Evolutionary conservation across 768 basidiomycete species (phyloP), one percentile per base, ranked within the genome.

Genomic region (Hygrophoropsis aurantiaca): DNA sequence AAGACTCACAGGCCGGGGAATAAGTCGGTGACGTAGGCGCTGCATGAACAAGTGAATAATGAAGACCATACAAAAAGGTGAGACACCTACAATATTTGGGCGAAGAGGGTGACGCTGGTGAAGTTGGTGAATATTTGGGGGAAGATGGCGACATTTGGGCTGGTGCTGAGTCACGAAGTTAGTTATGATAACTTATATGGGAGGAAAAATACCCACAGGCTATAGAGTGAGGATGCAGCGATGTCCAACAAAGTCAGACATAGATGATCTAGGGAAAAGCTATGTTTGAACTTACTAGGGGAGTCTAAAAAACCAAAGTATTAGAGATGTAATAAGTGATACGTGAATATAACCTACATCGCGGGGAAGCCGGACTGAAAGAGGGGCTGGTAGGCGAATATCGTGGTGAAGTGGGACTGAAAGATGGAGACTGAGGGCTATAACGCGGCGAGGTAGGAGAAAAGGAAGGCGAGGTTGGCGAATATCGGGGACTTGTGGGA

Each of bases 111-210:
- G 90, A 93, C 7, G 85, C 81, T 65, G 94, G 94, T 3, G 92
- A 94, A 0, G 94, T 92, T 3, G 94, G 94, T 10, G 91, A 94
- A 67, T 94, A 97, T 58, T 86, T 90, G 6, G 93, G 93, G 24
- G 91, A 94, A 4, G 93, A 83, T 0, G 92, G 93, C 7, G 93
- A 94, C 74, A 87, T 79, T 46, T 89, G 85, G 19, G 82, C 79
- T 26, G 90, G 88, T 5, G 89, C 87, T 87, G 58, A n/a, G 50
- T 46, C 38, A 51, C 50, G 45, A 41, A 46, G 18, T 57, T 26
- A 52, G 48, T 27, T 8, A 13, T 26, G 21, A 35, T 48, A 44
- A 15, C 19, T 34, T 23, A 33, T 27, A 40, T 20, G 20, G 4
- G 16, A 26, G 42, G 42, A 16, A 24, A 23, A 33, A 18, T 5